phyloP scores from a whole-genome alignment of 2,329 filamentous ascomycete genomes.

The Botrytis hyacinthi region DNA sequence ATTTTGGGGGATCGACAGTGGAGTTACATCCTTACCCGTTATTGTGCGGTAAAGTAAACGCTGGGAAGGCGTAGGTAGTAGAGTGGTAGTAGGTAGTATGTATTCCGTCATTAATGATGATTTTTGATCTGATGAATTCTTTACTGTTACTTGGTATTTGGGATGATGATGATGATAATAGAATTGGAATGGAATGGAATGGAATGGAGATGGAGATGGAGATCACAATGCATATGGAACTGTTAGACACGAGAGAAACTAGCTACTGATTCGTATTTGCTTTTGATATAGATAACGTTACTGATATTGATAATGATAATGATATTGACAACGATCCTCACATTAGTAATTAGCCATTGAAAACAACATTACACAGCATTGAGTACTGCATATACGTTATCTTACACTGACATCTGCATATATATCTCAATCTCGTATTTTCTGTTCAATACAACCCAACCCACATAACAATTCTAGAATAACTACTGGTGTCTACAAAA shows the following conservation, averaged over 20 bases:
- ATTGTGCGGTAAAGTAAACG: neutral
- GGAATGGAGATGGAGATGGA: neutral
- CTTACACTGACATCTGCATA: neutral
- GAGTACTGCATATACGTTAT: neutral
- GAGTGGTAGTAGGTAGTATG: neutral
- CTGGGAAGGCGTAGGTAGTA: neutral
- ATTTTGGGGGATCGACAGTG: neutral
- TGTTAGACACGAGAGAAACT: neutral
- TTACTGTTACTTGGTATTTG: neutral
- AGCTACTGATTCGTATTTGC: neutral
- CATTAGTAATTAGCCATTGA: neutral
- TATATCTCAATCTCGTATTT: constrained; percentile 7
- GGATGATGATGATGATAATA: too few relatives aligned
- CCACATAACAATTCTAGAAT: neutral
- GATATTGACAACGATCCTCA: neutral
- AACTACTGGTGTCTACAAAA: neutral
- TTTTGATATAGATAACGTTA: neutral
- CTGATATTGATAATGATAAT: neutral
- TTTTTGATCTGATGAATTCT: neutral
- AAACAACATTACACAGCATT: neutral
- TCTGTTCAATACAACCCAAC: neutral
- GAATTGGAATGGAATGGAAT: neutral
- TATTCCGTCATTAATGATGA: neutral
- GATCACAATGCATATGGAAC: neutral
- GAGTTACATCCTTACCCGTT: constrained; percentile 2